A percentile compares a stretch with the other conserved stretches of the same genome.
Conservation (phyloP, 768 basidiomycete species). For the Rubroboletus satanas region DNA sequence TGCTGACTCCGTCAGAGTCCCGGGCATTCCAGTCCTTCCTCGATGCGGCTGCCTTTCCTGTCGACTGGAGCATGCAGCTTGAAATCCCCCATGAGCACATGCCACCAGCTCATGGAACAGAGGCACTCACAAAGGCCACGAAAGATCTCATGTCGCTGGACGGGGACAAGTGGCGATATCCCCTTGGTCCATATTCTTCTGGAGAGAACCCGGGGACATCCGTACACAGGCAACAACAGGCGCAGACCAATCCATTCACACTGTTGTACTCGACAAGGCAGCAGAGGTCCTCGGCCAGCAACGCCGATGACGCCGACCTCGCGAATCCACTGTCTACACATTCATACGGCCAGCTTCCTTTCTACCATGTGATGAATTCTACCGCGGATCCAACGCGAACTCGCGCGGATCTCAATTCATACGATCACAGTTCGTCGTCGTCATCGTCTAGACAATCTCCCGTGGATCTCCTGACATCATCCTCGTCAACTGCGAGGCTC, state of each 20-base stretch:
- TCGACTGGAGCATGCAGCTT: constrained; percentile 47
- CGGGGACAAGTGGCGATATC: constrained; percentile 36
- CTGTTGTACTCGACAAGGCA: constrained; percentile 18
- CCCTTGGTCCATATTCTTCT: constrained; percentile 16
- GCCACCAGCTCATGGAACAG: constrained; percentile 50
- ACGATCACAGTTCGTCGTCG: constrained; percentile 24
- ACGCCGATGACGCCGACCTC: constrained; percentile 7
- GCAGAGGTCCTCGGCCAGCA: constrained; percentile 7
- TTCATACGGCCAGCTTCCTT: constrained; percentile 18
- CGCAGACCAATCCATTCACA: constrained; percentile 17
- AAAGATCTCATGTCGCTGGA: constrained; percentile 81
- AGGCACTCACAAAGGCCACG: constrained; percentile 72
- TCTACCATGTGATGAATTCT: constrained; percentile 11
- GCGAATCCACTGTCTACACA: constrained; percentile 5
- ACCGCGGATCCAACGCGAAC: constrained; percentile 7
- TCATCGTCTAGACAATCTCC: constrained; percentile 29
- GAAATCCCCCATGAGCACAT: constrained; percentile 42
- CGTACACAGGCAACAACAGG: constrained; percentile 14
- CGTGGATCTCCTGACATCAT: constrained; percentile 15
- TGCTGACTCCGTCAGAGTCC: constrained; percentile 64
- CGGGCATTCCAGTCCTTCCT: constrained; percentile 69
- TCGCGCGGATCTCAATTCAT: constrained; percentile 7
- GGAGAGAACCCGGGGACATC: constrained; percentile 7
- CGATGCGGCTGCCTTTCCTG: constrained; percentile 39
- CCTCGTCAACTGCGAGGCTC: constrained; percentile 11